These are phyloP conservation scores for Trichoderma orchidacearum DNA, from an alignment of 495 filamentous ascomycete genomes.

Conservation along the genomic window DNA sequence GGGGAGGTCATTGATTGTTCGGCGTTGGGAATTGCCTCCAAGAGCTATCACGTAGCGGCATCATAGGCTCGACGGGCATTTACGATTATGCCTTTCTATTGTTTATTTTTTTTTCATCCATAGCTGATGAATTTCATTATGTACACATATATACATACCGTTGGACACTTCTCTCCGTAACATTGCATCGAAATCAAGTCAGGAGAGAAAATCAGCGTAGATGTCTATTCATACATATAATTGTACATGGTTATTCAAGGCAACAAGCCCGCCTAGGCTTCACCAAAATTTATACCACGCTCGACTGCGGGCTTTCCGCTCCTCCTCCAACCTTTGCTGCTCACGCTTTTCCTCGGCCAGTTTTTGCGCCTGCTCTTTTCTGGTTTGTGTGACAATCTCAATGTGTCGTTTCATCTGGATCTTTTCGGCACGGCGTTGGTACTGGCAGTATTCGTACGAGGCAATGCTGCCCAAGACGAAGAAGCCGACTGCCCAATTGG, in stretches of 20 bases:
- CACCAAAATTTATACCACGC: slow-evolving; percentile 41
- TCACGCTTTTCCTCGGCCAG: slow-evolving; percentile 28
- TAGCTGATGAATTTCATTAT: no score
- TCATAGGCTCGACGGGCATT: no score
- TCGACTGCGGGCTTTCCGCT: slow-evolving; percentile 11
- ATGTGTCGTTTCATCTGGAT: slow-evolving; percentile 67
- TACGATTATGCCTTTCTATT: no score
- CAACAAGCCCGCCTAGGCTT: slow-evolving; percentile 3
- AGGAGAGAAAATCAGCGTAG: not conserved
- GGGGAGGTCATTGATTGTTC: no score
- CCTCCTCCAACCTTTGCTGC: slow-evolving; percentile 34
- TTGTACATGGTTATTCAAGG: not conserved
- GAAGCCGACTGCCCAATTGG: slow-evolving; percentile 73
- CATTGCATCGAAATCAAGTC: not conserved
- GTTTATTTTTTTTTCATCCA: no score
- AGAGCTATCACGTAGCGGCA: no score
- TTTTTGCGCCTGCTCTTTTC: slow-evolving; percentile 45
- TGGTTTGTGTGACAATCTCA: slow-evolving; percentile 64
- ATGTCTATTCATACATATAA: not conserved
- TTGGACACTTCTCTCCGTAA: not conserved
- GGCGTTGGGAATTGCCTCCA: no score
- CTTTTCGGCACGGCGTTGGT: slow-evolving; percentile 52
- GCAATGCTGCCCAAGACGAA: slow-evolving; percentile 49
- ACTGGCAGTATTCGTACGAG: slow-evolving; percentile 72
- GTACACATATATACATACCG: no score